A percentile compares a stretch with the other conserved stretches of the same genome.
phyloP scores from a whole-genome alignment of 2,329 filamentous ascomycete genomes.

The Aspergillus tamarii region DNA sequence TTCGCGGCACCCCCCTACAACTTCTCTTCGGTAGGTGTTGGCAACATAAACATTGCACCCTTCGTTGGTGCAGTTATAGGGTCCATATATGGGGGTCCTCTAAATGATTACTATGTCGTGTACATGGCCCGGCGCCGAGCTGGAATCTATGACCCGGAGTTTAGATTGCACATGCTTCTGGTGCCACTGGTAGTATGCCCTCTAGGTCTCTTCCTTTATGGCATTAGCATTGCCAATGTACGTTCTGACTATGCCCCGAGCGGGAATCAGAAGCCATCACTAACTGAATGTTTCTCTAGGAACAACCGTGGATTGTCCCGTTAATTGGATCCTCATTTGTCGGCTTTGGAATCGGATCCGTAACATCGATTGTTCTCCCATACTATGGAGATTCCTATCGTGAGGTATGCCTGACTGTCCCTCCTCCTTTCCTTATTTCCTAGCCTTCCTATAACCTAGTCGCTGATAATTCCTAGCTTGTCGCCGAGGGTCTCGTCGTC shows the following conservation, averaged over 20 bases:
- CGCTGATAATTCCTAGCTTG: background rate
- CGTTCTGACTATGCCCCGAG: background rate
- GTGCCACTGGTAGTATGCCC: constrained; percentile 31
- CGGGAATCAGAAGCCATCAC: background rate
- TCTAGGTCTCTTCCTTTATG: constrained; percentile 27
- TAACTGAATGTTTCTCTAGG: background rate
- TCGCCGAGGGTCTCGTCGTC: constrained; percentile 5
- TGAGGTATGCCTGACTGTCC: constrained; percentile 4
- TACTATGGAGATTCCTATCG: constrained; percentile 14
- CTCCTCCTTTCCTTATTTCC: background rate
- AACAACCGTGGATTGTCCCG: constrained; percentile 11
- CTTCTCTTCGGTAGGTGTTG: constrained; percentile 40
- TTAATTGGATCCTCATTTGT: constrained; percentile 10
- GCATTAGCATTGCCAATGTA: constrained; percentile 8
- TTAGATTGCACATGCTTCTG: constrained; percentile 39
- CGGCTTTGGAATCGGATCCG: constrained; percentile 12
- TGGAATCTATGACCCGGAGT: constrained; percentile 51
- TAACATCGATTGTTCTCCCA: constrained; percentile 6
- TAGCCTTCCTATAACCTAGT: background rate
- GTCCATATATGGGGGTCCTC: constrained; percentile 36
- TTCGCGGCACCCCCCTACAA: constrained; percentile 46
- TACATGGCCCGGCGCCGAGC: constrained; percentile 40
- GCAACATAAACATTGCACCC: constrained; percentile 44
- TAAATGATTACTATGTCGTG: constrained; percentile 45
- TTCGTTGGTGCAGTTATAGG: constrained; percentile 47